Evolutionary conservation across 768 basidiomycete genomes (phyloP), one percentile per base, ranked within the genome.

Genomic region (Austroboletus eburneus): DNA sequence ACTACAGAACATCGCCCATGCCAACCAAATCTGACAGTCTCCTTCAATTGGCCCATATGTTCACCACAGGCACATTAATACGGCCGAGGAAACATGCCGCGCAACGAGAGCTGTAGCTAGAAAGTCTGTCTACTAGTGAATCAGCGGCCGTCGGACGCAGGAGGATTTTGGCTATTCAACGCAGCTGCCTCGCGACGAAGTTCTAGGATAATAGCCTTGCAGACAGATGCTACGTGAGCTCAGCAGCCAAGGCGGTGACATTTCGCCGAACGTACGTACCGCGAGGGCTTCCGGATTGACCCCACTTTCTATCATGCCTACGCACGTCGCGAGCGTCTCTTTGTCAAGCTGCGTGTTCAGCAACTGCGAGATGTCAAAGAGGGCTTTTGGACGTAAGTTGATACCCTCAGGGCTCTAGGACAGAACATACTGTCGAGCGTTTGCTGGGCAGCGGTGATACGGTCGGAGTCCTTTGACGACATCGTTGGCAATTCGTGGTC

Each of bases 211-310:
- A 92, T 88, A 29, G 85, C 87, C 89, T 93, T 39, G 48, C 21
- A 41, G 17, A 45, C 18, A 32, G 47, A 45, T 21, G 39, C 45
- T 12, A 45, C 20, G 23, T 46, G 42, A 57, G n/a, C 41, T 21
- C 39, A 27, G 16, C n/a, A 32, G n/a, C n/a, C n/a, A 30, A 12
- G 7, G 16, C 37, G 13, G n/a, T 13, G 39, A 30, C 22, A 32
- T 13, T 7, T 44, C 29, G 25, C 25, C 25, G 25, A 27, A n/a
- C 57, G 66, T 14, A 69, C 83, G 45, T 62, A 94, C 92, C 56
- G 91, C 92, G 38, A 95, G 73, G 0, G 91, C 91, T 59, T 94
- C 91, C 10, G 92, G 90, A 64, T 94, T 95, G 39, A 87, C 88
- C 16, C 92, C 92, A 50, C 80, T 84, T 69, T 95, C 92, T 56